Evolutionary conservation across 2,329 filamentous ascomycete species (phyloP).

Genomic region (Bipolaris bicolor): DNA sequence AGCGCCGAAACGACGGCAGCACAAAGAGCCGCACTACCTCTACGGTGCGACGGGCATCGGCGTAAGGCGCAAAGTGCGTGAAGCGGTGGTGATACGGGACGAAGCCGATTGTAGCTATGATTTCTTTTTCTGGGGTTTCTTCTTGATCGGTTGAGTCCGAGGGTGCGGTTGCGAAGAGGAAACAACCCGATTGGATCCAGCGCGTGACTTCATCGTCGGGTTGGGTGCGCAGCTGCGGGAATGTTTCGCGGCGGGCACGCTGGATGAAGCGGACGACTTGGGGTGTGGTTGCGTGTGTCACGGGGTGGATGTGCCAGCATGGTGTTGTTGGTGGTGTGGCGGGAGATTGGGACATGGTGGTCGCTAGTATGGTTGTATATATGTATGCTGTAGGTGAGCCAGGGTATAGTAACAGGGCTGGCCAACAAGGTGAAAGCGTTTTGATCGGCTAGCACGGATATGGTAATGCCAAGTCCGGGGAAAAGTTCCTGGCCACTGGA

Average conservation of each 20-base stretch:
- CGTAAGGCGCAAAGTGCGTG: background rate
- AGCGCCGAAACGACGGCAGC: background rate
- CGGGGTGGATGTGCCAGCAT: slow-evolving; percentile 12
- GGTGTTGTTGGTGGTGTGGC: background rate
- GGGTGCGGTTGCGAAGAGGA: background rate
- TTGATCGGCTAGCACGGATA: background rate
- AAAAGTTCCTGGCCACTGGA: background rate
- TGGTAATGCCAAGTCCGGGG: background rate
- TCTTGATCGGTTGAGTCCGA: background rate
- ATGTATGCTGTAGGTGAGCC: too few species aligned
- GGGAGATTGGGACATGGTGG: background rate
- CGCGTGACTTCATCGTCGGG: slow-evolving; percentile 1
- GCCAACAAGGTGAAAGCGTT: background rate
- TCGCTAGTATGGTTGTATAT: too few species aligned
- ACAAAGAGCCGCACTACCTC: background rate
- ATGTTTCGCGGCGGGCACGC: slow-evolving; percentile 8
- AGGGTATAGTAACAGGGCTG: background rate
- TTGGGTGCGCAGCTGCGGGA: slow-evolving; percentile 1
- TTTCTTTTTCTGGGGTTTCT: background rate
- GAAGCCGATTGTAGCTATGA: background rate
- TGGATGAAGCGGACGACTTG: slow-evolving; percentile 14
- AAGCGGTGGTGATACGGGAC: background rate
- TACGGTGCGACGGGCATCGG: background rate
- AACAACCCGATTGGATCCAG: slow-evolving; percentile 6
- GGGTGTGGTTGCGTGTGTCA: slow-evolving; percentile 1